These are phyloP conservation scores for Vicia sativa DNA, from an alignment of 306 rosid species.

Conservation along the genomic window DNA sequence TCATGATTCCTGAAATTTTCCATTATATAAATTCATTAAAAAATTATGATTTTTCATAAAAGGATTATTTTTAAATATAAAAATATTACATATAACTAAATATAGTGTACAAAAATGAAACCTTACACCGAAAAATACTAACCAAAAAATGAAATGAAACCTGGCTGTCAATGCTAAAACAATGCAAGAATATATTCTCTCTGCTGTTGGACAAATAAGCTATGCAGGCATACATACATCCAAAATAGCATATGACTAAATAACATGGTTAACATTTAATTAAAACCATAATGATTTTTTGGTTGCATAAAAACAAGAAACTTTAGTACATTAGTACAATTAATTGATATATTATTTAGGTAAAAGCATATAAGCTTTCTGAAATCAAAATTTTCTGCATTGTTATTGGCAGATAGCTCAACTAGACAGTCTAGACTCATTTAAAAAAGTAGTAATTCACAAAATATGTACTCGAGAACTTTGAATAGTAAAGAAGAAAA, in stretches of 20 bases:
- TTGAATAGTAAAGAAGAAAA: background rate
- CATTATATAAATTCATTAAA: constrained; percentile 21
- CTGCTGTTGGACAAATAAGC: constrained; percentile 32
- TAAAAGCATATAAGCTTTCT: background rate
- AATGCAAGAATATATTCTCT: constrained; percentile 47
- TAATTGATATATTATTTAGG: constrained; percentile 11
- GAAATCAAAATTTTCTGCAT: constrained; percentile 7
- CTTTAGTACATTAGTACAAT: constrained; percentile 4
- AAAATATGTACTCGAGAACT: constrained; percentile 13
- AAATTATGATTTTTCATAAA: constrained; percentile 15
- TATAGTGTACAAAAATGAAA: constrained; percentile 7
- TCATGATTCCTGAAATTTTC: constrained; percentile 77
- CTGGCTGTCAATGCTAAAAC: constrained; percentile 40
- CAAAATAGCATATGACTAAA: constrained; percentile 36
- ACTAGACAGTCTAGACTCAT: constrained; percentile 19
- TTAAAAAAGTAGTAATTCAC: constrained; percentile 5
- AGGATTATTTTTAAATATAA: constrained; percentile 2
- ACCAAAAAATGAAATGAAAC: constrained; percentile 15
- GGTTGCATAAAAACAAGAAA: constrained; percentile 10
- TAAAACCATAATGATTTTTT: background rate
- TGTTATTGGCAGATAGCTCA: constrained; percentile 19
- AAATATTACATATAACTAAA: constrained; percentile 20
- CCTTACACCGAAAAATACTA: background rate
- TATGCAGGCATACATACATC: constrained; percentile 45
- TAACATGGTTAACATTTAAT: constrained; percentile 20